Conservation (phyloP, 2,329 filamentous ascomycete genomes). For the Colletotrichum tropicicola region DNA sequence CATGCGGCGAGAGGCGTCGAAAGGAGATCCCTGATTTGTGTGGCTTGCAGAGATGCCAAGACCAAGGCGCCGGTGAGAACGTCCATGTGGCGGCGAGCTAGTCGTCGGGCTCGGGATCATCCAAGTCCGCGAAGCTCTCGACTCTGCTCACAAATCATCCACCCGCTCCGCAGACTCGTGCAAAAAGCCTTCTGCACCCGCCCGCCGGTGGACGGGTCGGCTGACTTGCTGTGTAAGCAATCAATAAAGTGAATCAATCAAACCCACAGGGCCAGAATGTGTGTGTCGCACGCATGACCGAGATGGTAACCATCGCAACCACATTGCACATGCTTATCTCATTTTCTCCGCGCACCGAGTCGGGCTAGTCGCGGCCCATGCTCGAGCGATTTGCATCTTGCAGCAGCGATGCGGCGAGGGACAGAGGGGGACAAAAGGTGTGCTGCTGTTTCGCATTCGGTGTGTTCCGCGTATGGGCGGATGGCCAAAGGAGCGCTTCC, state of each 20-base stretch:
- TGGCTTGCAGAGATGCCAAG: slow-evolving; percentile 16
- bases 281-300: slow-evolving; percentile 1
- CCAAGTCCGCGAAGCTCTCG: slow-evolving; percentile 19
- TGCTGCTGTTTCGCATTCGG: slow-evolving; percentile 1
- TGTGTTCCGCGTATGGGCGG: slow-evolving; percentile 6
- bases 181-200: slow-evolving; percentile 1
- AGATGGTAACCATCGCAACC: slow-evolving; percentile 21
- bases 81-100: slow-evolving; percentile 2
- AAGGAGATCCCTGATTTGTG: background rate
- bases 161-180: background rate
- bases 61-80: background rate
- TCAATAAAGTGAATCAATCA: background rate
- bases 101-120: slow-evolving; percentile 25
- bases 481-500: background rate
- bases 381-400: slow-evolving; percentile 8
- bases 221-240: slow-evolving; percentile 24
- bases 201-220: background rate
- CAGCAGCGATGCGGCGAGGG: background rate
- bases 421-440: background rate
- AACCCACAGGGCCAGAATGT: background rate
- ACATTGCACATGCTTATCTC: slow-evolving; percentile 18
- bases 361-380: slow-evolving; percentile 5
- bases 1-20: slow-evolving; percentile 4
- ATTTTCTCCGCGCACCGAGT: background rate
- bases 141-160: slow-evolving; percentile 21